A percentile compares a stretch with the other conserved stretches of the same genome.
Evolutionary conservation across 805 yeast species (phyloP).

Genomic region (Myxozyma mucilagina): DNA sequence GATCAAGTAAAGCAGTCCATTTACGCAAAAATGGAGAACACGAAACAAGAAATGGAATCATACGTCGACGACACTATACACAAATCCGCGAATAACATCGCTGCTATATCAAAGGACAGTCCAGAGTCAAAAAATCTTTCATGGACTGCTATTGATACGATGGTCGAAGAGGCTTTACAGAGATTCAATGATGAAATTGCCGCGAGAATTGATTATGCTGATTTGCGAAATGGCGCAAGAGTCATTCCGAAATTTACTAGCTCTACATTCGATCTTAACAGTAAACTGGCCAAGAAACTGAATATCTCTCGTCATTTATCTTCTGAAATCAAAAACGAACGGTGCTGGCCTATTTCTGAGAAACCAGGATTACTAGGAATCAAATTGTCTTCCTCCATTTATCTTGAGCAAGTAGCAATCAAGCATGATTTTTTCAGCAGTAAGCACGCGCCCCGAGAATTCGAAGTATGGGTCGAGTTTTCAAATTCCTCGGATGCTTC

Average conservation of each 20-base stretch:
- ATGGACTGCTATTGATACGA: constrained; percentile 28
- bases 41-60: constrained; percentile 10
- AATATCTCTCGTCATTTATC: constrained; percentile 26
- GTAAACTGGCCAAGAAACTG: background rate
- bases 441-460: constrained; percentile 37
- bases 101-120: background rate
- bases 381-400: constrained; percentile 32
- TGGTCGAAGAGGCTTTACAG: constrained; percentile 25
- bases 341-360: constrained; percentile 42
- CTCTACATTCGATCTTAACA: constrained; percentile 24
- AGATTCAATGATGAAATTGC: constrained; percentile 16
- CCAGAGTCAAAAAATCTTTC: constrained; percentile 12
- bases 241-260: constrained; percentile 34
- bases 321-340: constrained; percentile 33
- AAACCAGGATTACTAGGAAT: constrained; percentile 36
- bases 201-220: constrained; percentile 27
- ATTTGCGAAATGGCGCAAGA: constrained; percentile 34
- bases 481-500: constrained; percentile 20
- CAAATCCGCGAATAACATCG: background rate
- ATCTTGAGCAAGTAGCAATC: constrained; percentile 34
- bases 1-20: constrained; percentile 8
- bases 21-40: constrained; percentile 1
- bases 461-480: constrained; percentile 38
- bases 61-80: background rate
- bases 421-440: constrained; percentile 35